Conservation (phyloP, 768 basidiomycete species). For the Cyathus striatus region DNA sequence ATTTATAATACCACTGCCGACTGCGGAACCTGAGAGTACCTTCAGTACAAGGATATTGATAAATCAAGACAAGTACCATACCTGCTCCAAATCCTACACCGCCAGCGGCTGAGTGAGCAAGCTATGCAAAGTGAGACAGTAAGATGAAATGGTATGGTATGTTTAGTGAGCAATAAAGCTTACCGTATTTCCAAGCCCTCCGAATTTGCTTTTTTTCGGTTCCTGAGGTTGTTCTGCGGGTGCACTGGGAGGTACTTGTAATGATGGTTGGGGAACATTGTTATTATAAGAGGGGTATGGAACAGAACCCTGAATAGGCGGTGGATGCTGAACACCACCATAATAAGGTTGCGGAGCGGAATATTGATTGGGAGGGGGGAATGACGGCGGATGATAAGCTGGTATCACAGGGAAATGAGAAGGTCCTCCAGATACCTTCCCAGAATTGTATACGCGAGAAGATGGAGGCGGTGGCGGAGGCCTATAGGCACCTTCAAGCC, state of each 20-base stretch:
- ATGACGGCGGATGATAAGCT: neutral
- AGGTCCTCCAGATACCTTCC: neutral
- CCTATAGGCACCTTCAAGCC: conserved; percentile 22
- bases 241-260: neutral
- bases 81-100: conserved; percentile 76
- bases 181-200: conserved; percentile 48
- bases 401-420: neutral
- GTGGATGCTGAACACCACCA: conserved; percentile 1
- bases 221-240: conserved; percentile 9
- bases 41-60: conserved; percentile 25
- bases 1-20: conserved; percentile 39
- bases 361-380: neutral
- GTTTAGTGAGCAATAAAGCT: conserved; percentile 5
- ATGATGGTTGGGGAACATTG: neutral
- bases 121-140: conserved; percentile 18
- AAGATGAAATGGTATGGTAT: neutral
- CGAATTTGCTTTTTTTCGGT: conserved; percentile 50
- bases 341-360: too few species aligned
- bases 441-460: conserved; percentile 3
- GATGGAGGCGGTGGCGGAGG: conserved; percentile 8
- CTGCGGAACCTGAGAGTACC: conserved; percentile 31
- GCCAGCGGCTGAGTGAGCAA: conserved; percentile 53
- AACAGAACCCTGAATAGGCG: conserved; percentile 6
- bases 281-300: conserved; percentile 6
- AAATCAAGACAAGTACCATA: conserved; percentile 14